Percentiles rank a stretch among this genome's conserved stretches.
These are phyloP conservation scores for Chenopodium formosanum DNA, from an alignment of 148 eudicot species.

Conservation along the genomic window DNA sequence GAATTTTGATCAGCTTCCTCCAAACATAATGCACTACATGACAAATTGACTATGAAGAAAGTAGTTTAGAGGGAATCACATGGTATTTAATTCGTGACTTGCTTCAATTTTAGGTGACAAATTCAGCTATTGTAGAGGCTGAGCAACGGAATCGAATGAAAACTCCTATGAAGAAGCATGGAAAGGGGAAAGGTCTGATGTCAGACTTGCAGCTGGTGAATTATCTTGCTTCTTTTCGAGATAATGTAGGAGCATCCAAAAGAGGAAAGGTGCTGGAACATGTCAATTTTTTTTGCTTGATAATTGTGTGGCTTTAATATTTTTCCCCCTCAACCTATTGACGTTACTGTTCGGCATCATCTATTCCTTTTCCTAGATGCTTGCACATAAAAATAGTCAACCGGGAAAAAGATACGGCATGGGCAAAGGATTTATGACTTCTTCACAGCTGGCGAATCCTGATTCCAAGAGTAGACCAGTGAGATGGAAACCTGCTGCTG, in stretches of 20 bases:
- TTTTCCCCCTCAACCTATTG: background rate
- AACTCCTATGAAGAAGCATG: constrained; percentile 55
- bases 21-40: background rate
- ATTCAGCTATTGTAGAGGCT: constrained; percentile 27
- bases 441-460: constrained; percentile 45
- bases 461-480: constrained; percentile 44
- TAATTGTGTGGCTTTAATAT: background rate
- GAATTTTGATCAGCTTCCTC: background rate
- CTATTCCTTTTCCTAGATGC: constrained; percentile 22
- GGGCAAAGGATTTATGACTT: constrained; percentile 49
- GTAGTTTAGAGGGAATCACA: too few species aligned
- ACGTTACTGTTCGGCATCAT: too few species aligned
- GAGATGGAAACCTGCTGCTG: constrained; percentile 51
- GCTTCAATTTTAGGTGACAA: constrained; percentile 37
- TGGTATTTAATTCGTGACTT: constrained; percentile 9
- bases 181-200: constrained; percentile 87
- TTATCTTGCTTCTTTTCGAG: constrained; percentile 17
- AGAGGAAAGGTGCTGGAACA: constrained; percentile 36
- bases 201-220: constrained; percentile 36
- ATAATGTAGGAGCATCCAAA: constrained; percentile 26
- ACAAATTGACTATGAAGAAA: background rate
- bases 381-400: constrained; percentile 6
- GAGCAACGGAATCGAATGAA: constrained; percentile 30
- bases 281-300: background rate
- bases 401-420: constrained; percentile 35